These are phyloP conservation scores for Russula abietina DNA, from an alignment of 768 basidiomycete genomes.

Conservation along the genomic window DNA sequence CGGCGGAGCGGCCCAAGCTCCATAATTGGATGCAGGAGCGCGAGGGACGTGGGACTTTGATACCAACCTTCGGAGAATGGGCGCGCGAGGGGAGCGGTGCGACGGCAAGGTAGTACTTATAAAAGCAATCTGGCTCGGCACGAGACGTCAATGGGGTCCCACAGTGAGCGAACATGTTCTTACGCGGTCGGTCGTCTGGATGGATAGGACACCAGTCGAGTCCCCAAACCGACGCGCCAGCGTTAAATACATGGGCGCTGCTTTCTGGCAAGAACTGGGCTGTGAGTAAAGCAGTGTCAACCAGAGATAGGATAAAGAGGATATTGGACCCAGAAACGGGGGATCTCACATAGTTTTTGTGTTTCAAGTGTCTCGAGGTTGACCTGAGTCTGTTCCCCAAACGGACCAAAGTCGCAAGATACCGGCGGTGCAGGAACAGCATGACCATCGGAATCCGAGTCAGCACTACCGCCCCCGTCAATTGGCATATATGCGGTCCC, in stretches of 20 bases:
- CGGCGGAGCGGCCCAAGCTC: constrained; percentile 40
- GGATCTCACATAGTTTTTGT: constrained; percentile 49
- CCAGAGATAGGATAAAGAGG: not conserved
- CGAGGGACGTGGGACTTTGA: constrained; percentile 47
- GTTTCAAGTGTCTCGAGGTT: constrained; percentile 52
- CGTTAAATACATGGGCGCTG: constrained; percentile 68
- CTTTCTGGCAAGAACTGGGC: constrained; percentile 56
- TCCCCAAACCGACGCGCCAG: constrained; percentile 87
- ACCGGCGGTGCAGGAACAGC: constrained; percentile 47
- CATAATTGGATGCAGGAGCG: constrained; percentile 84
- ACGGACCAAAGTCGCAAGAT: constrained; percentile 61
- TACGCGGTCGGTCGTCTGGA: constrained; percentile 49
- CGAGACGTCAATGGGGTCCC: not conserved
- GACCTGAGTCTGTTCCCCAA: constrained; percentile 44
- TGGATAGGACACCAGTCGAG: constrained; percentile 91
- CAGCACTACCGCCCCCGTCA: constrained; percentile 34
- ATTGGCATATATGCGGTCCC: constrained; percentile 56
- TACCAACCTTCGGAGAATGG: constrained; percentile 62
- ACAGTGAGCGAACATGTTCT: constrained; percentile 20
- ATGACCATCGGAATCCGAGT: constrained; percentile 37
- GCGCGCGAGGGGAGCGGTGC: constrained; percentile 62
- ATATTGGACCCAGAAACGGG: not conserved
- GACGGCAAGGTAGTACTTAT: constrained; percentile 79
- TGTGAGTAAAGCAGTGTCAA: constrained; percentile 30
- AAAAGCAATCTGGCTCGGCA: constrained; percentile 39